Evolutionary conservation across 2,329 filamentous ascomycete genomes (phyloP).

Genomic region (Aspergillus phoenicis): DNA sequence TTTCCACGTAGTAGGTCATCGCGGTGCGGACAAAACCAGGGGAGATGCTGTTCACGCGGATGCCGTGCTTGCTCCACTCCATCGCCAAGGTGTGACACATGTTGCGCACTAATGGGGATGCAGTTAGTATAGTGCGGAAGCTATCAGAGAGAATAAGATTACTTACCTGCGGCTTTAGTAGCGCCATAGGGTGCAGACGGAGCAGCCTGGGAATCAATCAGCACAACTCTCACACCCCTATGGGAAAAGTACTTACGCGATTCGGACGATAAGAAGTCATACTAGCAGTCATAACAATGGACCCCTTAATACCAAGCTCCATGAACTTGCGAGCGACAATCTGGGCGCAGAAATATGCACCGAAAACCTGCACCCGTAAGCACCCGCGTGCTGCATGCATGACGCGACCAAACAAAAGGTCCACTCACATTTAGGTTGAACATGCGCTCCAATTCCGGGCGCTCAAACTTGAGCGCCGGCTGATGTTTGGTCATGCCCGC

Average conservation of each 20-base stretch:
- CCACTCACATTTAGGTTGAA: slow-evolving; percentile 48
- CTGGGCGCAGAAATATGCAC: slow-evolving; percentile 36
- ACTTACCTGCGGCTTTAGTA: slow-evolving; percentile 46
- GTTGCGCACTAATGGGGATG: slow-evolving; percentile 21
- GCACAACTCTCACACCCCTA: neutral
- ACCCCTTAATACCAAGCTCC: slow-evolving; percentile 42
- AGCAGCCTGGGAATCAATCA: slow-evolving; percentile 38
- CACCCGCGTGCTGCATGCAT: neutral
- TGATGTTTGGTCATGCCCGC: slow-evolving; percentile 52
- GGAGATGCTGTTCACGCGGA: slow-evolving; percentile 48
- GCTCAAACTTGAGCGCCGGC: slow-evolving; percentile 48
- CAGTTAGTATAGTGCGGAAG: neutral
- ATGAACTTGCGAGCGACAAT: slow-evolving; percentile 42
- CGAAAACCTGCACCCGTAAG: slow-evolving; percentile 23
- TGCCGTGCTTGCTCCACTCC: slow-evolving; percentile 52
- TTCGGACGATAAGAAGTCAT: slow-evolving; percentile 56
- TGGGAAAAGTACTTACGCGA: slow-evolving; percentile 26
- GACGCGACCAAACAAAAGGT: neutral
- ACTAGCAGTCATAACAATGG: slow-evolving; percentile 50
- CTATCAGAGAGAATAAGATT: neutral
- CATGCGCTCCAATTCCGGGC: slow-evolving; percentile 43
- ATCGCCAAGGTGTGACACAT: slow-evolving; percentile 45
- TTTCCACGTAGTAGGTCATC: slow-evolving; percentile 55
- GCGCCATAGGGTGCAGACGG: slow-evolving; percentile 55
- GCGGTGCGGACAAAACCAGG: slow-evolving; percentile 49